Evolutionary conservation across 805 yeast genomes (phyloP).

Genomic region (Saturnispora sanitii): DNA sequence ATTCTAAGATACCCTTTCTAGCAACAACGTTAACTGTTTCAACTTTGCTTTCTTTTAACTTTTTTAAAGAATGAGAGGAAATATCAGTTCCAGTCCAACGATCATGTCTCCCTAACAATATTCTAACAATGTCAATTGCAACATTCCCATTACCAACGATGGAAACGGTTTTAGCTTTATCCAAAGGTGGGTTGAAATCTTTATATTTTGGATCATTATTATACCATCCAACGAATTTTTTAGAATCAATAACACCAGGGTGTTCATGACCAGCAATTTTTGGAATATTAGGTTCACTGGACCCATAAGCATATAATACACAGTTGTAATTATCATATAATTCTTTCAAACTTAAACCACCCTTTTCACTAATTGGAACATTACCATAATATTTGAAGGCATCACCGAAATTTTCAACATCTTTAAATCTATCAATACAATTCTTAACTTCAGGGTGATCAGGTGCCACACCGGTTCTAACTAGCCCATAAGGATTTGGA

Average conservation of each 20-base stretch:
- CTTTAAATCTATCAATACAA: conserved; percentile 66
- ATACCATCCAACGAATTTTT: conserved; percentile 92
- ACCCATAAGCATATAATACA: conserved; percentile 76
- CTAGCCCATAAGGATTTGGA: conserved; percentile 87
- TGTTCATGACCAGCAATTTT: conserved; percentile 36
- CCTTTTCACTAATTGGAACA: conserved; percentile 39
- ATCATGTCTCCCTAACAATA: conserved; percentile 50
- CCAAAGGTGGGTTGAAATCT: conserved; percentile 46
- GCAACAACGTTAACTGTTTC: conserved; percentile 65
- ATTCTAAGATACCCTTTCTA: conserved; percentile 74
- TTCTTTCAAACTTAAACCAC: conserved; percentile 28
- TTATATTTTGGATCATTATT: conserved; percentile 71
- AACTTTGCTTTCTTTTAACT: conserved; percentile 45
- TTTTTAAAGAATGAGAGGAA: conserved; percentile 44
- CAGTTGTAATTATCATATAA: conserved; percentile 55
- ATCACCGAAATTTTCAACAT: conserved; percentile 22
- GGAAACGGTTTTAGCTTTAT: conserved; percentile 51
- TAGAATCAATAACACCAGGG: conserved; percentile 67
- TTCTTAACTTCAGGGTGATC: conserved; percentile 92
- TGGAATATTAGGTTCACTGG: conserved; percentile 41
- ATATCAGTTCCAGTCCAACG: conserved; percentile 66
- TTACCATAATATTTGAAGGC: conserved; percentile 61
- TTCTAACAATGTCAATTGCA: conserved; percentile 81
- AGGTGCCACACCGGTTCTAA: conserved; percentile 96
- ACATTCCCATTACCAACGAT: conserved; percentile 97